phyloP scores from a whole-genome alignment of 345 rosid genomes.

The Gossypium australe region DNA sequence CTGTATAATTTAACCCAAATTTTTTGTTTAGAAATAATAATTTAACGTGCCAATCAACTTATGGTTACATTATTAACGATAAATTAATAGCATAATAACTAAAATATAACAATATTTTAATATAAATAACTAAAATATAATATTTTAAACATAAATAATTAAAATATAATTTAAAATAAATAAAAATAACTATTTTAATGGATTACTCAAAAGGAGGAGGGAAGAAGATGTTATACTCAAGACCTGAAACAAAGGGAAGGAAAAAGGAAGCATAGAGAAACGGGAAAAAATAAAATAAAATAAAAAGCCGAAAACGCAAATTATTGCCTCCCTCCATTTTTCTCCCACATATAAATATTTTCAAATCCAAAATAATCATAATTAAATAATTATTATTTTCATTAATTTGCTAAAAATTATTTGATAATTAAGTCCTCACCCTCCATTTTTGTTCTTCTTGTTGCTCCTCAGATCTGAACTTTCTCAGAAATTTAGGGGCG shows the following conservation, averaged over 20 bases:
- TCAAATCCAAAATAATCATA: background rate
- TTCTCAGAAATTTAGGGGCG: background rate
- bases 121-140: accelerated
- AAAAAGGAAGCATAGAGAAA: too few species aligned
- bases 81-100: accelerated
- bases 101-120: too few species aligned
- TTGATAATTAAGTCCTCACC: conserved; percentile 17
- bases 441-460: conserved; percentile 8
- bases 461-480: conserved; percentile 16
- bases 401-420: conserved; percentile 1
- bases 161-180: too few species aligned
- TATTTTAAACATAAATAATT: too few species aligned
- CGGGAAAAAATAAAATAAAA: too few species aligned
- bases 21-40: too few species aligned
- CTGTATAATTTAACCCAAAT: accelerated
- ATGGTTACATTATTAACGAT: accelerated
- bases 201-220: accelerated
- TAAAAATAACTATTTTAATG: accelerated
- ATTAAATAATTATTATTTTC: background rate
- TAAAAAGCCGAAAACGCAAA: too few species aligned
- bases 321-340: too few species aligned
- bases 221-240: too few species aligned
- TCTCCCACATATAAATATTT: background rate
- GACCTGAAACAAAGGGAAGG: too few species aligned
- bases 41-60: accelerated